A percentile compares a stretch with the other conserved stretches of the same genome.
These are phyloP conservation scores for Russula emetica DNA, from an alignment of 768 basidiomycete species.

Conservation along the genomic window DNA sequence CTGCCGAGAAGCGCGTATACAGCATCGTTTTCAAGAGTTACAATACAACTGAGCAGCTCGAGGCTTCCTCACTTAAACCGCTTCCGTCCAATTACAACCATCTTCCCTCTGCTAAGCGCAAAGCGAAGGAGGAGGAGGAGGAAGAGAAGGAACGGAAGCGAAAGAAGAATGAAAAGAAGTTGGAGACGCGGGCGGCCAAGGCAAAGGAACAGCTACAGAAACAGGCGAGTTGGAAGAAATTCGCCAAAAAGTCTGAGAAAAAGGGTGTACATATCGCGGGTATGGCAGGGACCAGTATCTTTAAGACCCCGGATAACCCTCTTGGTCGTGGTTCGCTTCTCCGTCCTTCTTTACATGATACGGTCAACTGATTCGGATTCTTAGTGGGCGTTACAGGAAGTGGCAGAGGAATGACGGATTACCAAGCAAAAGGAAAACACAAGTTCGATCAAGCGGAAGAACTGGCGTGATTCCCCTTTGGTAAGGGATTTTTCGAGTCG, in stretches of 20 bases:
- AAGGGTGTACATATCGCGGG: conserved; percentile 91
- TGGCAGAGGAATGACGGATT: conserved; percentile 27
- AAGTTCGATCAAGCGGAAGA: conserved; percentile 23
- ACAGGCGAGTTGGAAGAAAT: conserved; percentile 90
- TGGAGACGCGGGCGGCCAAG: conserved; percentile 77
- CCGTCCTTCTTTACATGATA: conserved; percentile 28
- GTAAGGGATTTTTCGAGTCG: conserved; percentile 5
- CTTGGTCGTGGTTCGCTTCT: conserved; percentile 65
- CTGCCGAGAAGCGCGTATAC: conserved; percentile 76
- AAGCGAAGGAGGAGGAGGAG: conserved; percentile 74
- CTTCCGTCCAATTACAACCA: conserved; percentile 52
- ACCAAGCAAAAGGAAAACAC: conserved; percentile 28
- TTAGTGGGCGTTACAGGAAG: conserved; percentile 23
- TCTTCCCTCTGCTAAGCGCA: conserved; percentile 61
- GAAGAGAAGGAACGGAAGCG: conserved; percentile 86
- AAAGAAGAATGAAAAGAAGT: conserved; percentile 93
- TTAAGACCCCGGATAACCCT: conserved; percentile 92
- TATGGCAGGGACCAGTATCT: conserved; percentile 83
- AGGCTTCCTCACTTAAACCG: conserved; percentile 63
- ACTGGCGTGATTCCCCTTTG: conserved; percentile 10
- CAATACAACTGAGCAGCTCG: conserved; percentile 84
- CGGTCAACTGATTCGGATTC: conserved; percentile 6
- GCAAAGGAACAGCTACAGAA: conserved; percentile 83
- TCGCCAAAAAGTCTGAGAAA: conserved; percentile 91
- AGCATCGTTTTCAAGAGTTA: conserved; percentile 90